phyloP scores from a whole-genome alignment of 2,329 filamentous ascomycete genomes.

The Ascocoryne sarcoides region DNA sequence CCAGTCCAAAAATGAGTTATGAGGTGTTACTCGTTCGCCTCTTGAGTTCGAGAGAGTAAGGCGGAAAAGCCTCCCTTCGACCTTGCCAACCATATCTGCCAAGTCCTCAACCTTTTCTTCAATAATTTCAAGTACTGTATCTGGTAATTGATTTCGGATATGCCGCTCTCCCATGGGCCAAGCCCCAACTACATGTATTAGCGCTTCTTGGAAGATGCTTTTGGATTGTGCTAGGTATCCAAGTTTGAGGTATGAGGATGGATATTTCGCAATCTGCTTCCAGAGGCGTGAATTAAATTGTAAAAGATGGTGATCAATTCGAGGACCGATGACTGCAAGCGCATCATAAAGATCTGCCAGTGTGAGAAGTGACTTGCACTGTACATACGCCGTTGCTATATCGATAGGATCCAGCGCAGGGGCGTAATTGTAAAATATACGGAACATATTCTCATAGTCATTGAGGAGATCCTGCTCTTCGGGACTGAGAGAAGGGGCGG shows the following conservation, averaged over 20 bases:
- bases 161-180: slow-evolving; percentile 79
- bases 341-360: slow-evolving; percentile 95
- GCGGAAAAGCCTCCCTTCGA: slow-evolving; percentile 76
- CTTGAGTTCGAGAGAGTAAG: slow-evolving; percentile 65
- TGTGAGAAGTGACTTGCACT: slow-evolving; percentile 82
- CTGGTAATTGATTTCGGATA: slow-evolving; percentile 62
- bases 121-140: slow-evolving; percentile 75
- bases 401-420: slow-evolving; percentile 76
- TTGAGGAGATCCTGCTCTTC: slow-evolving; percentile 69
- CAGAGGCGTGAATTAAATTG: slow-evolving; percentile 86
- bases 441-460: slow-evolving; percentile 93
- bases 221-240: slow-evolving; percentile 78
- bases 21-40: slow-evolving; percentile 75
- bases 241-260: slow-evolving; percentile 82
- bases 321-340: slow-evolving; percentile 74
- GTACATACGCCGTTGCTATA: slow-evolving; percentile 85
- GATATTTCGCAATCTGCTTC: slow-evolving; percentile 96
- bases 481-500: slow-evolving; percentile 38
- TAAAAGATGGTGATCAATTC: slow-evolving; percentile 87
- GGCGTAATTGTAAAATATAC: slow-evolving; percentile 90
- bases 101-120: slow-evolving; percentile 93
- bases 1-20: slow-evolving; percentile 81
- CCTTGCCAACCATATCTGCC: slow-evolving; percentile 68
- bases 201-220: slow-evolving; percentile 76
- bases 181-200: slow-evolving; percentile 90